Evolutionary conservation across 345 rosid genomes (phyloP), one percentile per base, ranked within the genome.

Genomic region (Acer saccharum): DNA sequence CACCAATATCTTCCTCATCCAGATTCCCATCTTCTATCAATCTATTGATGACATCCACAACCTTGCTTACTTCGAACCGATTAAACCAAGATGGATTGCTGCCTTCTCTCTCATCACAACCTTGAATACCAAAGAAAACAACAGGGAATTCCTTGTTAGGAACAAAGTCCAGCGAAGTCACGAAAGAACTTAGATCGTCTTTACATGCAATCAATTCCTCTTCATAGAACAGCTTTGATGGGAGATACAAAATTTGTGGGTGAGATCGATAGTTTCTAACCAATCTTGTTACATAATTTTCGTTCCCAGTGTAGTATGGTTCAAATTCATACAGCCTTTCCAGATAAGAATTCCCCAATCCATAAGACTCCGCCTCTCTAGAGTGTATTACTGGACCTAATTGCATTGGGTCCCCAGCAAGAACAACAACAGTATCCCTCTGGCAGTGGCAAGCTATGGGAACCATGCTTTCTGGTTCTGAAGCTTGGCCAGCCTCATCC

Each of bases 321-420:
- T 87, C 92, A 71, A 75, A 86, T 64, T 90, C 93, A 80, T 76
- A 90, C 44, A 95, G 87, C 89, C 98, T 89, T 78, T 92, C 94
- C 80, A 95, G 80, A 86, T 88, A 95, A 10, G 99, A 94, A 80
- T 83, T 91, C 62, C 92, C 92, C 75, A 92, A 77, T 60, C 99
- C 98, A 43, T 80, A 79, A 16, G 35, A 21, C 61, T 85, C 90
- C 0, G 98, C 96, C 46, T 87, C 88, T 87, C 78, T 89, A 1
- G 98, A 92, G 89, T 85, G 84, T 82, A 92, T 86, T 61, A 95
- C 93, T 32, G 97, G 99, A 83, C 99, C 99, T 84, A 93, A 81
- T 74, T 95, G 99, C 95, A 84, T 92, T 1, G 98, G 99, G 73
- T 95, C 99, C 71, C 99, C 99, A 68, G 99, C 97, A 74, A 95